phyloP scores from a whole-genome alignment of 1,284 basidiomycete genomes.

The Sanghuangporus weigelae region DNA sequence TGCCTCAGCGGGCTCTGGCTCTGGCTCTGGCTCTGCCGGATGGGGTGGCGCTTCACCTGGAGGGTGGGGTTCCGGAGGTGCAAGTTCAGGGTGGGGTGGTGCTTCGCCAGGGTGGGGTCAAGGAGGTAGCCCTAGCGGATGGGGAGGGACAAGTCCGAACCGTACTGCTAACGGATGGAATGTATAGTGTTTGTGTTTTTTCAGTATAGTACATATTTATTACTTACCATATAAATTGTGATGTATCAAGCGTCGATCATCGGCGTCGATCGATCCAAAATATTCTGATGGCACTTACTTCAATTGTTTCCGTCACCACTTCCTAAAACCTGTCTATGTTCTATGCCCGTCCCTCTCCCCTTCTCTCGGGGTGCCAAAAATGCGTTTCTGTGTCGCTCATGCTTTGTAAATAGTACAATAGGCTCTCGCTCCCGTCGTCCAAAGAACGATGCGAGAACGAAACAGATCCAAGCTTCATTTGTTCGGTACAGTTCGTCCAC shows the following conservation, averaged over 20 bases:
- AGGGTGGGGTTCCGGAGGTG: slow-evolving; percentile 18
- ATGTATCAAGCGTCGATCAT: background rate
- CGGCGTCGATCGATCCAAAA: background rate
- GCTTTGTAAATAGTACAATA: background rate
- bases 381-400: background rate
- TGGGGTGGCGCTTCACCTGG: slow-evolving; percentile 20
- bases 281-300: background rate
- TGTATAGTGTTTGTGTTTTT: slow-evolving; percentile 27
- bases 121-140: slow-evolving; percentile 28
- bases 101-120: slow-evolving; percentile 18
- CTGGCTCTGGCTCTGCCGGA: slow-evolving; percentile 7
- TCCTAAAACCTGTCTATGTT: slow-evolving; percentile 11
- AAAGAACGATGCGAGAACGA: background rate
- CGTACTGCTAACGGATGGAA: slow-evolving; percentile 48
- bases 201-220: background rate
- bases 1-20: slow-evolving; percentile 17
- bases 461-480: background rate
- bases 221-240: background rate
- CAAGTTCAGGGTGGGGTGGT: slow-evolving; percentile 26
- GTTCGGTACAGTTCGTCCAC: background rate
- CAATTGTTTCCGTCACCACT: background rate
- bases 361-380: background rate
- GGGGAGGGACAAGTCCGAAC: slow-evolving; percentile 19
- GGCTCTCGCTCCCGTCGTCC: background rate
- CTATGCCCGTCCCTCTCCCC: slow-evolving; percentile 12